Percentiles rank a stretch among this genome's conserved stretches.
Evolutionary conservation across 73 alveolate species (phyloP).

Genomic region (Halteria grandinella): DNA sequence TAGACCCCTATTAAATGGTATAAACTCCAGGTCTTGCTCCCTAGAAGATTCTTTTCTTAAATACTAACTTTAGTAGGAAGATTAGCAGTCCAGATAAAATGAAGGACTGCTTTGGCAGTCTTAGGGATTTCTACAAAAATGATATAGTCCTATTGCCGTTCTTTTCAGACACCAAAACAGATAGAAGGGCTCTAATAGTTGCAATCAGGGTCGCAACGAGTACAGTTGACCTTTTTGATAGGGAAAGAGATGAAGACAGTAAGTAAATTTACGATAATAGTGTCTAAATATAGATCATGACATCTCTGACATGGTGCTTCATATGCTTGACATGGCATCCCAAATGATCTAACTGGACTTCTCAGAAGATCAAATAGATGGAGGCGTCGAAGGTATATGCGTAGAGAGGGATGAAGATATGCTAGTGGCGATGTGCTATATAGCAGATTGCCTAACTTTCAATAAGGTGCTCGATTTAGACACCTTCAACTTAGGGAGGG

Average conservation of each 20-base stretch:
- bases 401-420: constrained; percentile 39
- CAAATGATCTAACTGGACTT: background rate
- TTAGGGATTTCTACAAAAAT: constrained; percentile 2
- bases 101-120: constrained; percentile 12
- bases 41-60: constrained; percentile 4
- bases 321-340: constrained; percentile 33
- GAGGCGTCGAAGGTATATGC: constrained; percentile 16
- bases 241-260: constrained; percentile 50
- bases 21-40: too few relatives aligned
- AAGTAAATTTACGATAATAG: background rate
- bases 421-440: constrained; percentile 42
- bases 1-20: too few relatives aligned
- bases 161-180: constrained; percentile 10
- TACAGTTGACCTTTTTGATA: constrained; percentile 22
- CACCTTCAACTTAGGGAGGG: background rate
- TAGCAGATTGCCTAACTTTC: constrained; percentile 46
- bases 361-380: constrained; percentile 26
- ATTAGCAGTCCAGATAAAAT: constrained; percentile 2
- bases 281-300: constrained; percentile 37
- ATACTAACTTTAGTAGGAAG: constrained; percentile 17
- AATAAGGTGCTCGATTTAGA: background rate
- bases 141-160: constrained; percentile 27
- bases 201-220: background rate
- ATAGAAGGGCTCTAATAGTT: constrained; percentile 17
- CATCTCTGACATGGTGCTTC: constrained; percentile 34